phyloP scores from a whole-genome alignment of 495 filamentous ascomycete species.

The Aspergillus carlsbadensis region DNA sequence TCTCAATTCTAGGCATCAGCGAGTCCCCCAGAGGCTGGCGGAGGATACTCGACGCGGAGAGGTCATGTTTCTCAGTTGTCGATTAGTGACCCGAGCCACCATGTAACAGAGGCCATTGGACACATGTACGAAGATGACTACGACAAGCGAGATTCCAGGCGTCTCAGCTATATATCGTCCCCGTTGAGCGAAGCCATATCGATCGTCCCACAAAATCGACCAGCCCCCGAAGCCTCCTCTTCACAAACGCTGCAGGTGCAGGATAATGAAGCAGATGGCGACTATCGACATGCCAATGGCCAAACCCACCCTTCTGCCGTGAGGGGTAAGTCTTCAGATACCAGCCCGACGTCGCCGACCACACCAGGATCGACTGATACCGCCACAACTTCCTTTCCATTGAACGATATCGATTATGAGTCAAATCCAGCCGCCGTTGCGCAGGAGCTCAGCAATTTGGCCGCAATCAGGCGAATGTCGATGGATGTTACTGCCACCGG shows the following conservation, averaged over 20 bases:
- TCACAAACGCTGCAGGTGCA: slow-evolving; percentile 29
- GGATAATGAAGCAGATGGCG: slow-evolving; percentile 28
- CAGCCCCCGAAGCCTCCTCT: slow-evolving; percentile 46
- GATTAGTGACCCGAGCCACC: slow-evolving; percentile 82
- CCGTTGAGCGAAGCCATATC: slow-evolving; percentile 49
- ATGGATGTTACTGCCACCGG: slow-evolving; percentile 93
- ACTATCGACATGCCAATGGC: slow-evolving; percentile 36
- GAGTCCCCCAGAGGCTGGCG: slow-evolving; percentile 52
- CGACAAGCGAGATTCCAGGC: slow-evolving; percentile 58
- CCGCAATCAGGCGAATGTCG: slow-evolving; percentile 93
- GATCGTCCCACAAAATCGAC: slow-evolving; percentile 44
- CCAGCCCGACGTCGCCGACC: slow-evolving; percentile 55
- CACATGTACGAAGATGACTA: slow-evolving; percentile 91
- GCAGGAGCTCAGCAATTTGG: slow-evolving; percentile 92
- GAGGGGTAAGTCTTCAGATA: slow-evolving; percentile 45
- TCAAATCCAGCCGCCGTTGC: slow-evolving; percentile 88
- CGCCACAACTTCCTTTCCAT: slow-evolving; percentile 72
- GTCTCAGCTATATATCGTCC: slow-evolving; percentile 63
- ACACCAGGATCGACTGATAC: slow-evolving; percentile 60
- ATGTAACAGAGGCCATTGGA: slow-evolving; percentile 97
- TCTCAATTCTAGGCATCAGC: slow-evolving; percentile 46
- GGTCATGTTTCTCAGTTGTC: slow-evolving; percentile 67
- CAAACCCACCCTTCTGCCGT: slow-evolving; percentile 39
- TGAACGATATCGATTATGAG: slow-evolving; percentile 91
- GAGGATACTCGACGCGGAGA: slow-evolving; percentile 53